phyloP scores from a whole-genome alignment of 148 eudicot genomes.

The Mesembryanthemum crystallinum region DNA sequence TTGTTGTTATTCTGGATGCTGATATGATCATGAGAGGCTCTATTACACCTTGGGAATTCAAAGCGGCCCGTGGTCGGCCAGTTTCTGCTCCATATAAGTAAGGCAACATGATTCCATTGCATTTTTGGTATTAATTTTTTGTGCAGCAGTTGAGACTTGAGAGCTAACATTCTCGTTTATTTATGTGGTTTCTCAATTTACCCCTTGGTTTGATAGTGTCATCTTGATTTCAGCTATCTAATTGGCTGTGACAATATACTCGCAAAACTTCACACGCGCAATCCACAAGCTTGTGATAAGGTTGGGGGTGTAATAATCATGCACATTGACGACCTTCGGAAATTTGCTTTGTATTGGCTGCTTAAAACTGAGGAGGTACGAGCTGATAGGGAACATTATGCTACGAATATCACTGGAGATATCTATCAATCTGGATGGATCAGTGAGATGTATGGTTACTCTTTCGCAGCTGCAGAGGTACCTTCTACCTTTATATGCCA shows the following conservation, averaged over 20 bases:
- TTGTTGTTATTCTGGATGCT: constrained; percentile 80
- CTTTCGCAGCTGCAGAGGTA: constrained; percentile 98
- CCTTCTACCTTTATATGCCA: too few relatives aligned
- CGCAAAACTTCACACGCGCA: constrained; percentile 82
- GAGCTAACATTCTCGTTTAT: neutral
- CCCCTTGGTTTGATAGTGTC: neutral
- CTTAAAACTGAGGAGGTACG: constrained; percentile 94
- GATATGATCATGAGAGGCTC: constrained; percentile 98
- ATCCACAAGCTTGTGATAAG: constrained; percentile 91
- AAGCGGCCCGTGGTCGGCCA: constrained; percentile 77
- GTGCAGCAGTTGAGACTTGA: neutral
- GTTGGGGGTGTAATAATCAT: constrained; percentile 94
- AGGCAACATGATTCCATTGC: constrained; percentile 21
- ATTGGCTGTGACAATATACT: constrained; percentile 92
- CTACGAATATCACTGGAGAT: constrained; percentile 80
- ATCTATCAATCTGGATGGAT: constrained; percentile 90
- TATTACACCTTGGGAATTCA: constrained; percentile 93
- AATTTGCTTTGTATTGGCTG: constrained; percentile 77
- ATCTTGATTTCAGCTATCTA: constrained; percentile 60
- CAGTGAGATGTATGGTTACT: constrained; percentile 97
- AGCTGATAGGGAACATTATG: constrained; percentile 81
- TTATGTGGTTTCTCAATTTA: neutral
- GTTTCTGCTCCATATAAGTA: constrained; percentile 95
- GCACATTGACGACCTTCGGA: constrained; percentile 88
- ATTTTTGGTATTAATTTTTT: neutral